Percentiles rank a stretch among this genome's conserved stretches.
Evolutionary conservation across 805 yeast genomes (phyloP).

Genomic region (Metschnikowia borealis): DNA sequence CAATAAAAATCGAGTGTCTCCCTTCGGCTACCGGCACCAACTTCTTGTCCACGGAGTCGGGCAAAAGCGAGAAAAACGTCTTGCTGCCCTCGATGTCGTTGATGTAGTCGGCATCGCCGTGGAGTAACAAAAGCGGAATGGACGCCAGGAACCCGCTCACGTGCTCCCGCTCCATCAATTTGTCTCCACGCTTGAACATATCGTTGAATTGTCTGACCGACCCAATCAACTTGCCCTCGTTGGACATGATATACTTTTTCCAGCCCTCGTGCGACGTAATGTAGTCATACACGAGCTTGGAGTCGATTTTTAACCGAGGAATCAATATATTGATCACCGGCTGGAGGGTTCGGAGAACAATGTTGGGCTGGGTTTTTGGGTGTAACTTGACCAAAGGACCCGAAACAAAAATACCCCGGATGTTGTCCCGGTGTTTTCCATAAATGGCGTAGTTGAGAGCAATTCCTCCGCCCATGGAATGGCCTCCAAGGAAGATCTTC

Average conservation of each 20-base stretch:
- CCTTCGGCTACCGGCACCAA: conserved; percentile 30
- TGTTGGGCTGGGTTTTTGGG: conserved; percentile 56
- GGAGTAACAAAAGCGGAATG: conserved; percentile 52
- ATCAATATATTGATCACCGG: conserved; percentile 34
- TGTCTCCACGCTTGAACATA: conserved; percentile 60
- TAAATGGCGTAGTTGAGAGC: conserved; percentile 55
- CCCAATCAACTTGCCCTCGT: conserved; percentile 41
- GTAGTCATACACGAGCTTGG: conserved; percentile 52
- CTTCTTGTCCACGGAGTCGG: conserved; percentile 31
- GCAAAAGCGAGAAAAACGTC: conserved; percentile 34
- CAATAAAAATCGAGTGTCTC: conserved; percentile 45
- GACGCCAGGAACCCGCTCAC: conserved; percentile 34
- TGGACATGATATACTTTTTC: conserved; percentile 39
- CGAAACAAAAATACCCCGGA: conserved; percentile 46
- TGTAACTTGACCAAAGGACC: conserved; percentile 62
- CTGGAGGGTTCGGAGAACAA: conserved; percentile 36
- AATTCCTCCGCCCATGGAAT: conserved; percentile 83
- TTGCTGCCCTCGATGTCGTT: conserved; percentile 50
- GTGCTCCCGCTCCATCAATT: conserved; percentile 35
- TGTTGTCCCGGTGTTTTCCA: conserved; percentile 46
- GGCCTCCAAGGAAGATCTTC: conserved; percentile 57
- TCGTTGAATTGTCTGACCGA: conserved; percentile 59
- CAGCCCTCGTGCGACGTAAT: conserved; percentile 49
- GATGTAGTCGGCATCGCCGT: conserved; percentile 61
- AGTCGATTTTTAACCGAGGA: conserved; percentile 51